A percentile compares a stretch with the other conserved stretches of the same genome.
These are phyloP conservation scores for Suillus placidus DNA, from an alignment of 768 basidiomycete genomes.

Conservation along the genomic window DNA sequence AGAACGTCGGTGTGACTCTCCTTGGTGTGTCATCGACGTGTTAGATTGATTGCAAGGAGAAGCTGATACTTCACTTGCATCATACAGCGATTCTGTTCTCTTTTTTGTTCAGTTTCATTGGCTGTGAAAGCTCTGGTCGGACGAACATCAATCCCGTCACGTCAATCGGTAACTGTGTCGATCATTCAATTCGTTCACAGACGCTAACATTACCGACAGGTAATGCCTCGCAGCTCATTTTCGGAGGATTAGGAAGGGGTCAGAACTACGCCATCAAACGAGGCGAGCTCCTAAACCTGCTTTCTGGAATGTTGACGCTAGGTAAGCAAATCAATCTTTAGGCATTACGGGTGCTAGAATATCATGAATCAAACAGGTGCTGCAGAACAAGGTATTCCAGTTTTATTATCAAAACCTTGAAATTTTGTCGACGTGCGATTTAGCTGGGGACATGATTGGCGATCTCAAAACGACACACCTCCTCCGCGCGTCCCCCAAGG, in stretches of 20 bases:
- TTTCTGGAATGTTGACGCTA: conserved; percentile 13
- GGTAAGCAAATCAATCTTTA: not conserved
- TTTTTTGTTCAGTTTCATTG: conserved; percentile 68
- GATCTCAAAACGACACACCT: conserved; percentile 68
- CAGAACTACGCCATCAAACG: conserved; percentile 23
- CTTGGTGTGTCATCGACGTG: conserved; percentile 2
- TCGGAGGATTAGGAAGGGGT: conserved; percentile 60
- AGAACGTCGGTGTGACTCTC: conserved; percentile 44
- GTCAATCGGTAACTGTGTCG: conserved; percentile 38
- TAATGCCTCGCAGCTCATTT: conserved; percentile 58
- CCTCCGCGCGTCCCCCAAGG: conserved; percentile 58
- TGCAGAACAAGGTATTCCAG: conserved; percentile 10
- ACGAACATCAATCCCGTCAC: conserved; percentile 65
- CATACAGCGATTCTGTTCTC: conserved; percentile 50
- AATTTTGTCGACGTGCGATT: not conserved
- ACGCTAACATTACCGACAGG: conserved; percentile 16
- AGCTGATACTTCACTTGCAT: not conserved
- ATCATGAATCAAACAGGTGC: conserved; percentile 8
- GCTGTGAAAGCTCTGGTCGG: conserved; percentile 57
- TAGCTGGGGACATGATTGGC: conserved; percentile 60
- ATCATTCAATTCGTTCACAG: not conserved
- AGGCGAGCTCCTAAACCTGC: conserved; percentile 12
- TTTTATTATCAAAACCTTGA: not conserved
- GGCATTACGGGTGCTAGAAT: not conserved
- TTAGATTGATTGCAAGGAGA: not conserved